Conservation (phyloP, 176 grass and related monocot genomes). For the Hyparrhenia diplandra region DNA sequence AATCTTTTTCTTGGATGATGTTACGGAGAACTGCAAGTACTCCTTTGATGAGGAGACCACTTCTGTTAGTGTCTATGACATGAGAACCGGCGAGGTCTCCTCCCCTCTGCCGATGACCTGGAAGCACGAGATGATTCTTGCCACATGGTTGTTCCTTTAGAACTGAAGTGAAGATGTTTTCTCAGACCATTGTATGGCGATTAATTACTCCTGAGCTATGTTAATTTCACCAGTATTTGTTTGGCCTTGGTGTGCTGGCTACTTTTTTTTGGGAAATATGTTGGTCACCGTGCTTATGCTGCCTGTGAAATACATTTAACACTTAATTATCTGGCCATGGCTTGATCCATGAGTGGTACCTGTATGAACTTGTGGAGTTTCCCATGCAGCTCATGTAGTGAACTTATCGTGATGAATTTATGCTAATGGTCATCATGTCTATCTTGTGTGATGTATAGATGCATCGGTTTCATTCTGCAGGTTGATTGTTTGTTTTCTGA, state of each 20-base stretch:
- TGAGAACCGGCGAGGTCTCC: neutral
- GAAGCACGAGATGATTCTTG: slow-evolving; percentile 13
- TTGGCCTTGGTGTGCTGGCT: neutral
- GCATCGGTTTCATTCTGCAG: neutral
- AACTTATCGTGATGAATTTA: neutral
- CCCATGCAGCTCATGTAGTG: neutral
- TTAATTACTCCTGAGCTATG: neutral
- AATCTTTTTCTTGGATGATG: slow-evolving; percentile 18
- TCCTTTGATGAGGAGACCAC: neutral
- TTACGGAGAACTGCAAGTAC: neutral
- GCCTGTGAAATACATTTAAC: neutral
- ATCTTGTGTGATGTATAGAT: neutral
- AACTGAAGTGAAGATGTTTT: neutral
- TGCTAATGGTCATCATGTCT: neutral
- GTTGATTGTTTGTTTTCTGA: neutral
- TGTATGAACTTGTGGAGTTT: neutral
- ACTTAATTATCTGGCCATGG: neutral
- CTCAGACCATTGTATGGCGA: neutral
- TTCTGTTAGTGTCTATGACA: slow-evolving; percentile 15
- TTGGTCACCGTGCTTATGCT: neutral
- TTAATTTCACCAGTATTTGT: neutral
- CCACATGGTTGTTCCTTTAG: slow-evolving; percentile 14
- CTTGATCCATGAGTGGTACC: neutral
- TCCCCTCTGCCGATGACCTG: slow-evolving; percentile 7
- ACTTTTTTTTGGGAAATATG: neutral